Evolutionary conservation across 345 rosid genomes (phyloP), one percentile per base, ranked within the genome.

Genomic region (Balakata baccata): DNA sequence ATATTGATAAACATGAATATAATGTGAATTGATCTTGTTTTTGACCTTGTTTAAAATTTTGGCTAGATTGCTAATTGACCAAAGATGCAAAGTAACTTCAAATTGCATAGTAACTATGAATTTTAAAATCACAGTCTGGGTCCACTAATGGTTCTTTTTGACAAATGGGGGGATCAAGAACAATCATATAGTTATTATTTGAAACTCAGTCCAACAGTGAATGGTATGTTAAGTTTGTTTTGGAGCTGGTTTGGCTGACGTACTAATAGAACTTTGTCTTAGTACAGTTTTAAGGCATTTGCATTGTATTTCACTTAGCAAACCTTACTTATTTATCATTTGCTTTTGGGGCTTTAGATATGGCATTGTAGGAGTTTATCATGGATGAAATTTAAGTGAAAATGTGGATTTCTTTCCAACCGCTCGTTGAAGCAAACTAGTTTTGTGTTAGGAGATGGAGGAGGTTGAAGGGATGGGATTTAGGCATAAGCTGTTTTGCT

Each of bases 341-440:
- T 66, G 56, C 37, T 45, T 18, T 50, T 64, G 9, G 37, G 69
- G 38, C 38, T 66, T 66, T n/a, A 66, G 56, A 47, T 46, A 46
- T 45, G 34, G 11, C 34, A 22, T 29, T 47, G 38, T 50, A 46
- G 14, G 54, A 66, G 16, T 11, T 66, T 46, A 57, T 39, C 47
- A 13, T 54, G 39, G 23, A 12, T 39, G n/a, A 22, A 56, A 7
- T 41, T 29, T 45, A 46, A 51, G 18, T 16, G 17, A 51, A 53
- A 69, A 41, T 34, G 49, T 17, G 38, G 13, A 6, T 69, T 68
- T 69, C 59, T 56, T 45, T 69, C 18, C 25, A 4, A 5, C 46
- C 6, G 23, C 25, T 69, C 43, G 63, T 41, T 69, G 25, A 16
- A 57, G 37, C 61, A 20, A 57, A 20, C 46, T 43, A 43, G 46